Base-by-base conservation (phyloP, 78 protist genomes). In the Monocercomonoides exilis region DNA sequence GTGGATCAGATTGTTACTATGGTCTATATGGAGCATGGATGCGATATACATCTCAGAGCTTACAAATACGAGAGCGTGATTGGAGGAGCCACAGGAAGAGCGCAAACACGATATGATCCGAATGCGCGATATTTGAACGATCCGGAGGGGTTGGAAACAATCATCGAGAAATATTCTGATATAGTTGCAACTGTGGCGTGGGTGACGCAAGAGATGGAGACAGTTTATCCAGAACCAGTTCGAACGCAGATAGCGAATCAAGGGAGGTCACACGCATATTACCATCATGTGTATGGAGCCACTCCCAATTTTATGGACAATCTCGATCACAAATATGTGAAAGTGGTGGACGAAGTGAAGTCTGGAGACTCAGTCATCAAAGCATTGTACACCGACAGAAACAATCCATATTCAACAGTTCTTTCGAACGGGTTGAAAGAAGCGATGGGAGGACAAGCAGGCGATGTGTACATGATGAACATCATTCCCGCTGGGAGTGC, bases 391-490 rank as follows among this genome's bases (percentile, higher is more conserved):
- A n/a, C n/a, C n/a, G n/a, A n/a, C n/a, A n/a, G n/a, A n/a, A n/a
- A n/a, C n/a, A n/a, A n/a, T n/a, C n/a, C n/a, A n/a, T n/a, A n/a
- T n/a, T n/a, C n/a, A n/a, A n/a, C n/a, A n/a, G n/a, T n/a, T n/a
- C n/a, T n/a, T n/a, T n/a, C n/a, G n/a, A n/a, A n/a, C n/a, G n/a
- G n/a, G n/a, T 43, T 88, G 32, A 88, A 88, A 46, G 21, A 85
- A 3, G 64, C 88, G 34, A 89, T 85, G 46, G 46, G 84, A 46
- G 90, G 90, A 6, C 54, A 85, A 5, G 87, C 90, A 6, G 79
- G 90, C n/a, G n/a, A n/a, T n/a, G n/a, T n/a, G n/a, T n/a, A n/a
- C n/a, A n/a, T n/a, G n/a, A n/a, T n/a, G n/a, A n/a, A n/a, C n/a
- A n/a, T n/a, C n/a, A n/a, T n/a, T n/a, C n/a, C n/a, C n/a, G n/a